Evolutionary conservation across 805 yeast species (phyloP), one percentile per base, ranked within the genome.

Genomic region (Candida pseudoglaebosa): DNA sequence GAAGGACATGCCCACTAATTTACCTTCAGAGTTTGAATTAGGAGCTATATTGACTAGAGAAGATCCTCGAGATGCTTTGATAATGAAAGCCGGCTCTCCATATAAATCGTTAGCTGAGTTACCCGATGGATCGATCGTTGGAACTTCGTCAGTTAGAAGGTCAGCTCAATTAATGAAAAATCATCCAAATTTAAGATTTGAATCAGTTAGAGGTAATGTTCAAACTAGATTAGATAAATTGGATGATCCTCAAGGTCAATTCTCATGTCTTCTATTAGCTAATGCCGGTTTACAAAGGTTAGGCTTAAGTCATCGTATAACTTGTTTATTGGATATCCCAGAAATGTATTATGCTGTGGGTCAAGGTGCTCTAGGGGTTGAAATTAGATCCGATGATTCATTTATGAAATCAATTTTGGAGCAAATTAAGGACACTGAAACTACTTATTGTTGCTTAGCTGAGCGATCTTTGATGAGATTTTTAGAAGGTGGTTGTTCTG

Each of bases 311-410:
- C 59, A 78, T 48, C 71, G 97, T 59, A 88, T 93, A 55, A 80
- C 96, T 4, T 70, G 75, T 45, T 73, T 70, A 47, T 70, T 93
- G 45, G 78, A 82, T 40, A 72, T 80, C 4, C 84, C 86, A 24
- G 85, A 82, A 39, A 86, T 91, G 95, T 84, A 80, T 57, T 86
- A 91, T 57, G 96, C 99, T 1, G 96, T 93, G 33, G 99, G 99
- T n/a, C 99, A 93, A 67, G 99, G 99, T 46, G 98, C 98, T 0
- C 64, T 93, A 32, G 99, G 98, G 14, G 68, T 93, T 19, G 99
- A 93, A 65, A 86, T 91, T 48, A 75, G 95, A 51, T 73, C 73
- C 42, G 75, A 73, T 42, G 96, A 93, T 59, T 53, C 60, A 4
- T 65, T 68, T 36, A 76, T 85, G 62, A 66, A 66, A 49, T 61